Base-by-base conservation (phyloP, 441 rosid genomes). In the Biscutella laevigata region DNA sequence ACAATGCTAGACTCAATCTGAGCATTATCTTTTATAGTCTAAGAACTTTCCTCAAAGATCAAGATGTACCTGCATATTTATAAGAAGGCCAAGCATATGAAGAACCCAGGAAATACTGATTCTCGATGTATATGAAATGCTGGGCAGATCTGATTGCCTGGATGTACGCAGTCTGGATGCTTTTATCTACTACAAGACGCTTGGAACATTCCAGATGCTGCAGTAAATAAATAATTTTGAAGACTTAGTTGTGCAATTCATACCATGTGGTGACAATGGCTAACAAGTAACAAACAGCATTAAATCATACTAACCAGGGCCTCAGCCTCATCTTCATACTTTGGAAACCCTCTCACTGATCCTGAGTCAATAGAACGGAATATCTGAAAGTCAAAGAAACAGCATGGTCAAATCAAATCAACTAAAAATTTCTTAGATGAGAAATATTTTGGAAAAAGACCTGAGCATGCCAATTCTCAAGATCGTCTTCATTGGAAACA, bases 401-500 rank as follows among this genome's bases (percentile, higher is more conserved):
- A 6, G 4, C 26, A 8, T 21, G 59, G 6, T 45, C 35, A 6
- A 11, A 50, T 26, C 35, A 56, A 57, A 47, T 36, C 17, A 25
- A 45, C 28, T n/a, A n/a, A 37, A 26, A 65, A 16, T 0, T n/a
- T 13, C 17, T 44, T 27, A 17, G 51, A 40, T 41, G 36, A 61
- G 4, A 51, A 11, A 4, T 25, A 28, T 16, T 27, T 30, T 37
- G 53, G 47, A 30, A 49, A 53, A n/a, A 62, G 52, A 89, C 97
- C 97, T 89, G 97, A 57, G 74, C 83, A 66, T 90, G 88, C 98
- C 98, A 90, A 61, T 71, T 82, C 64, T 84, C 86, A 45, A 78
- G 79, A 72, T 84, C 72, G 36, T 78, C 75, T 69, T 81, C 82
- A 19, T 57, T 52, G 17, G 74, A 71, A 64, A 90, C 81, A 52